Evolutionary conservation across 2,329 filamentous ascomycete species (phyloP).

Genomic region (Rutstroemia sp.): DNA sequence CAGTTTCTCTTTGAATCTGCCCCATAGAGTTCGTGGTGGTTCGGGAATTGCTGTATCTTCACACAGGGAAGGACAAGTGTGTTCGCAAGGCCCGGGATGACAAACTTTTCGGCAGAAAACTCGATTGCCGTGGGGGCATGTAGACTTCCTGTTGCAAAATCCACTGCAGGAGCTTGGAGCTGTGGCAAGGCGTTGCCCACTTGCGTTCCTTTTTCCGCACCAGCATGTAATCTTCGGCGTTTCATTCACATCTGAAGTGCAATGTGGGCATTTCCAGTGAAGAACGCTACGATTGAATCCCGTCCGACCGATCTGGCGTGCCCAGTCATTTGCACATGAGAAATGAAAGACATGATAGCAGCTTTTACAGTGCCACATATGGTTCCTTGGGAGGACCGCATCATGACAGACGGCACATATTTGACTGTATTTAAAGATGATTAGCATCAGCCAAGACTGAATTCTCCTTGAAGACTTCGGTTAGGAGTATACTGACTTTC

Average conservation of each 20-base stretch:
- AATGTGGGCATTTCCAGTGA: constrained; percentile 13
- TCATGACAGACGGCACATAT: background rate
- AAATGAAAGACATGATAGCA: constrained; percentile 14
- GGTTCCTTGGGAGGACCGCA: background rate
- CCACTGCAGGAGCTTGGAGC: constrained; percentile 10
- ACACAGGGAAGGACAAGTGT: constrained; percentile 5
- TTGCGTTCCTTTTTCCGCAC: constrained; percentile 3
- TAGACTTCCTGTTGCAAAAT: constrained; percentile 3
- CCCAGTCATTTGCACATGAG: constrained; percentile 7
- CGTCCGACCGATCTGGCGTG: background rate
- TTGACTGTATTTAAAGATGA: background rate
- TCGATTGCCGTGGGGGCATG: constrained; percentile 10
- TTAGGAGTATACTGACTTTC: constrained; percentile 3
- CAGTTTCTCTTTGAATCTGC: background rate
- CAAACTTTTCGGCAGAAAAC: constrained; percentile 10
- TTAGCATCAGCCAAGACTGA: background rate
- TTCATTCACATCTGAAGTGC: background rate
- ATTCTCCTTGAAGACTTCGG: background rate
- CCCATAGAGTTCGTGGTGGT: constrained; percentile 6
- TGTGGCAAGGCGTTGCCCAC: background rate
- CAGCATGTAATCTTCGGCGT: constrained; percentile 9
- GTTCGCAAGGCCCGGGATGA: constrained; percentile 18
- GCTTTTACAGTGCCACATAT: constrained; percentile 14
- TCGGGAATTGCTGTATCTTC: background rate
- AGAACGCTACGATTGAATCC: background rate